These are phyloP conservation scores for Coemansia sp. DNA, from an alignment of 192 early-diverging fungal genomes.

Conservation along the genomic window DNA sequence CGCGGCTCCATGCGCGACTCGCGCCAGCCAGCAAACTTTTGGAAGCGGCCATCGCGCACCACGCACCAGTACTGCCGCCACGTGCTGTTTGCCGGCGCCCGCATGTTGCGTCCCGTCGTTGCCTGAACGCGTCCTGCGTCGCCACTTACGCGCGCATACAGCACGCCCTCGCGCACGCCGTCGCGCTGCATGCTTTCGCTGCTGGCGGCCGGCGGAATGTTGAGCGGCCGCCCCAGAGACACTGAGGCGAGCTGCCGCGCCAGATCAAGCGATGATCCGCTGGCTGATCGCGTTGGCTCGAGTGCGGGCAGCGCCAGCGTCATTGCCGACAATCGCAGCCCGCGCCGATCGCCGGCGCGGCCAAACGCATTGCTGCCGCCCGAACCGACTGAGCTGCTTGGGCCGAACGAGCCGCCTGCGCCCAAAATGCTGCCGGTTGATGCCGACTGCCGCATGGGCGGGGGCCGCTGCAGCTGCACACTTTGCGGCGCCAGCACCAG, in stretches of 20 bases:
- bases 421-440: conserved; percentile 8
- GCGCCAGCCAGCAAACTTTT: conserved; percentile 17
- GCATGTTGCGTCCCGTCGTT: conserved; percentile 27
- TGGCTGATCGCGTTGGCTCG: conserved; percentile 7
- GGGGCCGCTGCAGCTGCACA: conserved; percentile 13
- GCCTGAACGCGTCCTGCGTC: background rate
- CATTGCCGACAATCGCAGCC: conserved; percentile 33
- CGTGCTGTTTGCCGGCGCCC: conserved; percentile 15
- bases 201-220: background rate
- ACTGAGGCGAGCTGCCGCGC: conserved; percentile 14
- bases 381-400: background rate
- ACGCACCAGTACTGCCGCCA: conserved; percentile 54
- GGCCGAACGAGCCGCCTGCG: background rate
- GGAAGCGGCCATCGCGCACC: conserved; percentile 37
- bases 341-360: background rate
- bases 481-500: background rate
- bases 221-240: conserved; percentile 13
- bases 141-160: conserved; percentile 26
- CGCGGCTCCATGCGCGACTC: background rate
- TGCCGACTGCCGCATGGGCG: conserved; percentile 16
- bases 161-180: conserved; percentile 43
- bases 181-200: conserved; percentile 11
- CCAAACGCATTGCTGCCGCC: background rate
- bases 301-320: conserved; percentile 12
- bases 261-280: conserved; percentile 17